These are phyloP conservation scores for Carex myosuroides DNA, from an alignment of 176 grass and related monocot genomes.

Conservation along the genomic window DNA sequence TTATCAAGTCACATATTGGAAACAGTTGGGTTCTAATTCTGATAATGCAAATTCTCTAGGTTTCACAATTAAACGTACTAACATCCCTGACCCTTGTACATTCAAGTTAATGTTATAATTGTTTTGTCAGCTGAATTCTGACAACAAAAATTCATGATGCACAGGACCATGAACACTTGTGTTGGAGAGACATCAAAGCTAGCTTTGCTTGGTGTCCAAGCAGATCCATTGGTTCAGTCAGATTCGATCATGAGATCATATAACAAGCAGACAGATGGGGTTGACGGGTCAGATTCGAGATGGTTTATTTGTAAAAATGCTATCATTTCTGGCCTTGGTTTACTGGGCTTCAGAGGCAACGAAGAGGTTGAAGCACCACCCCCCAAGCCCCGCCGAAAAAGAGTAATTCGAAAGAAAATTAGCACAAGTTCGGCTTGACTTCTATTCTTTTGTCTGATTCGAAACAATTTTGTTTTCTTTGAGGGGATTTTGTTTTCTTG, in stretches of 20 bases:
- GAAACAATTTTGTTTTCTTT: constrained; percentile 67
- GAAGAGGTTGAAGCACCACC: constrained; percentile 39
- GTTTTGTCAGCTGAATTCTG: constrained; percentile 4
- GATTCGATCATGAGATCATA: constrained; percentile 66
- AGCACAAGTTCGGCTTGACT: constrained; percentile 44
- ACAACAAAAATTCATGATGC: background rate
- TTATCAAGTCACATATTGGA: background rate
- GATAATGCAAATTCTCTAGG: background rate
- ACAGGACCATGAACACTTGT: constrained; percentile 68
- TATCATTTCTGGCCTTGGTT: constrained; percentile 73
- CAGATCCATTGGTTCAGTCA: constrained; percentile 55
- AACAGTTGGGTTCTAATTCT: constrained; percentile 1
- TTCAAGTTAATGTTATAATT: background rate
- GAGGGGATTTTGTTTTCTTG: constrained; percentile 1
- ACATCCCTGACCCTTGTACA: background rate
- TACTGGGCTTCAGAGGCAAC: constrained; percentile 77
- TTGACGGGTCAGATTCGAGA: constrained; percentile 55
- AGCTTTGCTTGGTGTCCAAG: constrained; percentile 80
- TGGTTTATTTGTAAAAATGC: constrained; percentile 99
- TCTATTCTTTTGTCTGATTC: constrained; percentile 20
- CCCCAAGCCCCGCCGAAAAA: constrained; percentile 68
- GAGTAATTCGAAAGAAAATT: constrained; percentile 78
- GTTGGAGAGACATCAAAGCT: constrained; percentile 76
- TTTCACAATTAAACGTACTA: background rate
- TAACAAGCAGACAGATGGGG: constrained; percentile 47